Conservation (phyloP, 139 green algal species). For the Chlamydomonas sp. region DNA sequence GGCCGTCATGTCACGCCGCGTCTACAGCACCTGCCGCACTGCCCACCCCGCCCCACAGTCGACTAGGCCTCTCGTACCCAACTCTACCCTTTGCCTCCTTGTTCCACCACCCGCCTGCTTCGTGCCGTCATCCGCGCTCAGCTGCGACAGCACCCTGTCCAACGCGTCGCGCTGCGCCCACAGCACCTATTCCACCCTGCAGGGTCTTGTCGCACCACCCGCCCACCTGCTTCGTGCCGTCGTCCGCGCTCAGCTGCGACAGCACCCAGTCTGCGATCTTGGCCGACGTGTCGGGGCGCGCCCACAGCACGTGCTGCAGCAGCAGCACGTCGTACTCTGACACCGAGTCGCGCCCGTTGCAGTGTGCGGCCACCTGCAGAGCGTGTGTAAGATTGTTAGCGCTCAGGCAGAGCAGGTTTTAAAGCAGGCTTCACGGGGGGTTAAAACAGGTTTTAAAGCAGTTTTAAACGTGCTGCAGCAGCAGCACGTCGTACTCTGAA, state of each 20-base stretch:
- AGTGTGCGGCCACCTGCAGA: conserved; percentile 67
- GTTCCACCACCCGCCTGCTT: conserved; percentile 63
- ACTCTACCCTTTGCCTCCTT: no score
- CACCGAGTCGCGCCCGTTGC: conserved; percentile 56
- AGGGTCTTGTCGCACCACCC: no score
- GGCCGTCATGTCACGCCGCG: no score
- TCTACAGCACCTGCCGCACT: no score
- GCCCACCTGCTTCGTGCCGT: conserved; percentile 59
- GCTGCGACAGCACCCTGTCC: conserved; percentile 55
- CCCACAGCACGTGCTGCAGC: conserved; percentile 85
- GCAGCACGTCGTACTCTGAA: conserved; percentile 70
- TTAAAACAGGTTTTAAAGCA: no score
- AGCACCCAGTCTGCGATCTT: conserved; percentile 76
- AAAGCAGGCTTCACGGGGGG: no score
- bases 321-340: conserved; percentile 77
- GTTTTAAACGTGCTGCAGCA: conserved; percentile 88
- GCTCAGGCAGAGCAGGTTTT: no score
- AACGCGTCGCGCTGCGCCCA: conserved; percentile 72
- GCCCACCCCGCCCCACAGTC: no score
- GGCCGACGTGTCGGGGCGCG: conserved; percentile 63
- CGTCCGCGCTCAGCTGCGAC: conserved; percentile 53
- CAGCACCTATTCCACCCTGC: conserved; percentile 82
- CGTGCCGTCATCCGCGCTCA: conserved; percentile 63
- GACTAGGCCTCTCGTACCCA: no score
- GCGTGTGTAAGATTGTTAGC: neutral